Conservation (phyloP, 1,139 yeast species). For the Sugiyamaella xylanicola region DNA sequence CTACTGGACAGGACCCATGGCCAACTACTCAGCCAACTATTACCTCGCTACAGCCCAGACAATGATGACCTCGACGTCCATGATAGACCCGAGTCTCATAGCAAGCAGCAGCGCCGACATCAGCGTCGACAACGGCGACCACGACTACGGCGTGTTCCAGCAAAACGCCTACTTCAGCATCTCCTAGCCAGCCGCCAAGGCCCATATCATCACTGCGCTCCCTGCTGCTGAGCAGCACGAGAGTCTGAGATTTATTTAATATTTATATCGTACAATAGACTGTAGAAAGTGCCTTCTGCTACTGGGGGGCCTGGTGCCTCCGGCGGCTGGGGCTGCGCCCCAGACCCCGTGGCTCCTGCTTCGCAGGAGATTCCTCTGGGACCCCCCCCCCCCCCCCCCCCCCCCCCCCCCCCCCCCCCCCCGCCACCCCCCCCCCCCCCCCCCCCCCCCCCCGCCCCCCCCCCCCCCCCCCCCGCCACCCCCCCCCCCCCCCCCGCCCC, state of each 20-base stretch:
- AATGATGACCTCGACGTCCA: neutral
- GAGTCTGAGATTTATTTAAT: too few species aligned
- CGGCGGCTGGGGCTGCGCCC: neutral
- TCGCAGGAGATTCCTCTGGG: neutral
- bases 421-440: too few species aligned
- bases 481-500: too few species aligned
- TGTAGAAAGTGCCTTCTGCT: neutral
- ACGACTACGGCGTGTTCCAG: neutral
- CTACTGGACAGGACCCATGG: neutral
- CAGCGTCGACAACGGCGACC: neutral
- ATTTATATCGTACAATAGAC: neutral
- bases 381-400: too few species aligned
- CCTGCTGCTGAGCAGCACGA: too few species aligned
- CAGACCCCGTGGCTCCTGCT: neutral
- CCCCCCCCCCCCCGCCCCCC: too few species aligned
- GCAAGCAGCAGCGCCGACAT: neutral
- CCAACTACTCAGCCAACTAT: neutral
- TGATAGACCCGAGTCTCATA: neutral
- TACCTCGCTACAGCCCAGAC: neutral
- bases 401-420: too few species aligned
- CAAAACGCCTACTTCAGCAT: neutral
- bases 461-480: too few species aligned
- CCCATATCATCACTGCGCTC: too few species aligned
- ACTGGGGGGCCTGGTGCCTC: neutral
- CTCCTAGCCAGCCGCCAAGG: neutral